Base-by-base conservation (phyloP, 495 filamentous ascomycete species). In the Stereocaulon alpinum region DNA sequence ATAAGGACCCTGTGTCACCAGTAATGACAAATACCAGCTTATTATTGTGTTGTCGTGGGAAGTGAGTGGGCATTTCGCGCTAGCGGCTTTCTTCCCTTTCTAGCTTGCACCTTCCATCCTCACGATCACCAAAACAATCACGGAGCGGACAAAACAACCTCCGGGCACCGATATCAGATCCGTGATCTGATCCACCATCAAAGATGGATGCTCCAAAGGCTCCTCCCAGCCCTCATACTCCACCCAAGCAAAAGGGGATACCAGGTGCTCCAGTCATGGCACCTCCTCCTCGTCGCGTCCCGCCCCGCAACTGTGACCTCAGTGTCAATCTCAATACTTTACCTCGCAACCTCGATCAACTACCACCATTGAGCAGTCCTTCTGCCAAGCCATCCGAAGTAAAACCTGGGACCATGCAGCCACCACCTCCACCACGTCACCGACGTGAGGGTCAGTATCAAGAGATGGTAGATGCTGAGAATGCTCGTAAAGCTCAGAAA, bases 401-500 rank as follows among this genome's bases (percentile, higher is more conserved):
- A 43, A 20, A 48, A 18, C 32, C 22, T 29, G 15, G 18, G 32
- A 37, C 47, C 24, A 42, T 24, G 22, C 10, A 9, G 29, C 9
- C 45, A 27, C 24, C 44, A 22, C 40, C 47, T 43, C 37, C 47
- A 30, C 22, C 27, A 55, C 40, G 56, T 37, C 49, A 37, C n/a
- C n/a, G 34, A 18, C 49, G 37, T 34, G 45, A 40, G 4, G 56
- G 40, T 43, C 56, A 29, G 40, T 49, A 50, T 27, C 56, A 59
- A 24, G 56, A 59, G 24, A 59, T 59, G 56, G 22, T 32, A n/a
- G 56, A 59, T 40, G 32, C n/a, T 40, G 32, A 40, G 32, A 42
- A 59, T 29, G 37, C 56, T 3, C 17, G 34, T 17, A 48, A 51
- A 40, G 45, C 56, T 49, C 45, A 59, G 27, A 18, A 51, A 41